These are phyloP conservation scores for Pseudogymnoascus sp. DNA, from an alignment of 2,329 filamentous ascomycete species.

Conservation along the genomic window DNA sequence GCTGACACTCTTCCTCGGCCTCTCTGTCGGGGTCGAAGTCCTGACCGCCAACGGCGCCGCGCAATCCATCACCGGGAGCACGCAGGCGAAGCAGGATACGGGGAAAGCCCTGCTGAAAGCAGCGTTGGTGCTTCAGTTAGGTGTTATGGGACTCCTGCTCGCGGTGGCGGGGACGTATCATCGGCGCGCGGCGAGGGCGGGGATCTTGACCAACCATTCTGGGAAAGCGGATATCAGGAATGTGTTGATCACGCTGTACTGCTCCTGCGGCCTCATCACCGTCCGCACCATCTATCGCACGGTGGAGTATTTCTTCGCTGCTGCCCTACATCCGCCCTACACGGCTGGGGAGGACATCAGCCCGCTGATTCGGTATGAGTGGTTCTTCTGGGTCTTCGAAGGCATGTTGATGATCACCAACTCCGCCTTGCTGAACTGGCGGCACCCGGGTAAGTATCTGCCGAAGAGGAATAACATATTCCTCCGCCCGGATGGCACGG, in stretches of 20 bases:
- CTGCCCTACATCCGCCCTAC: slow-evolving; percentile 31
- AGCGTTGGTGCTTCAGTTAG: slow-evolving; percentile 45
- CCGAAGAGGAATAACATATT: slow-evolving; percentile 41
- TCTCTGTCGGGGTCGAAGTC: slow-evolving; percentile 40
- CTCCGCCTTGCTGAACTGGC: slow-evolving; percentile 38
- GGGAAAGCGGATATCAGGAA: slow-evolving; percentile 20
- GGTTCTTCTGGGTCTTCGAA: slow-evolving; percentile 53
- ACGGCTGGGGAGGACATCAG: slow-evolving; percentile 27
- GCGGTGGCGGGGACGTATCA: slow-evolving; percentile 42
- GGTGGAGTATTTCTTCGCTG: slow-evolving; percentile 49
- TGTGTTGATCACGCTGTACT: slow-evolving; percentile 41
- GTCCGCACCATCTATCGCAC: slow-evolving; percentile 48
- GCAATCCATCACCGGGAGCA: slow-evolving; percentile 38
- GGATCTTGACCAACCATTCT: slow-evolving; percentile 18
- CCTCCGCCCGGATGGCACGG: slow-evolving; percentile 41
- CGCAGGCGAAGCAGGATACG: slow-evolving; percentile 29
- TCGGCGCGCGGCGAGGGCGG: slow-evolving; percentile 31
- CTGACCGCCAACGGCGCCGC: slow-evolving; percentile 41
- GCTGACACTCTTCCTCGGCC: slow-evolving; percentile 36
- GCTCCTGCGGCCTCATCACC: slow-evolving; percentile 40
- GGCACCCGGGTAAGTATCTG: slow-evolving; percentile 43
- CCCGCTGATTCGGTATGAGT: slow-evolving; percentile 46
- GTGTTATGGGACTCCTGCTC: slow-evolving; percentile 42
- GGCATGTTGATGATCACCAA: slow-evolving; percentile 44
- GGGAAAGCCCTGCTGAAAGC: slow-evolving; percentile 41